Evolutionary conservation across 805 yeast genomes (phyloP).

Genomic region (Starmerella apicola): DNA sequence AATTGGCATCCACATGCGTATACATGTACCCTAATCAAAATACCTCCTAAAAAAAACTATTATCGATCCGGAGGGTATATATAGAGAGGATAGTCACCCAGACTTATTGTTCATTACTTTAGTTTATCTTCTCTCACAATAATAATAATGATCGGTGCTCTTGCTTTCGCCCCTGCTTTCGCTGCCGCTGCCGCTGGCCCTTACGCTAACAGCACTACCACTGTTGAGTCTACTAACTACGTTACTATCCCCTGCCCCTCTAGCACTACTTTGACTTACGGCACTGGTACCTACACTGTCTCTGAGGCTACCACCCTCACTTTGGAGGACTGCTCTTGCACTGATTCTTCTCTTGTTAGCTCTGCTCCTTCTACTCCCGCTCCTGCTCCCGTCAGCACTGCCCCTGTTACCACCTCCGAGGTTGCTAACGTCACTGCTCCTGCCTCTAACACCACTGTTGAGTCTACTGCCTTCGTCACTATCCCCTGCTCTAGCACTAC

Average conservation of each 20-base stretch:
- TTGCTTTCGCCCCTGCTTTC: too few species aligned
- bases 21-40: too few species aligned
- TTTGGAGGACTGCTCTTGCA: constrained; percentile 18
- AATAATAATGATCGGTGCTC: constrained; percentile 14
- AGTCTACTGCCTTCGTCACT: constrained; percentile 17
- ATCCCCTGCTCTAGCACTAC: constrained; percentile 21
- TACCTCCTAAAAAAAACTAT: too few species aligned
- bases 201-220: constrained; percentile 12
- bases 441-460: constrained; percentile 15
- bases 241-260: constrained; percentile 16
- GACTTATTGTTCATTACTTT: too few species aligned
- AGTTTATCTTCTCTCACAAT: neutral
- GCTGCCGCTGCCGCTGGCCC: constrained; percentile 16
- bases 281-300: constrained; percentile 15
- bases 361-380: constrained; percentile 1
- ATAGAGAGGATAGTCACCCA: neutral
- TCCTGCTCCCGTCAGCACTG: constrained; percentile 5
- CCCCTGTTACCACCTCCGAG: constrained; percentile 7
- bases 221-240: constrained; percentile 10
- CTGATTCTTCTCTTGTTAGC: neutral
- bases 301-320: constrained; percentile 16
- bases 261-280: constrained; percentile 17
- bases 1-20: too few species aligned
- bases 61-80: constrained; percentile 8
- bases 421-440: constrained; percentile 14